phyloP scores from a whole-genome alignment of 805 yeast species.

The Cyberlindnera samutprakarnensis region DNA sequence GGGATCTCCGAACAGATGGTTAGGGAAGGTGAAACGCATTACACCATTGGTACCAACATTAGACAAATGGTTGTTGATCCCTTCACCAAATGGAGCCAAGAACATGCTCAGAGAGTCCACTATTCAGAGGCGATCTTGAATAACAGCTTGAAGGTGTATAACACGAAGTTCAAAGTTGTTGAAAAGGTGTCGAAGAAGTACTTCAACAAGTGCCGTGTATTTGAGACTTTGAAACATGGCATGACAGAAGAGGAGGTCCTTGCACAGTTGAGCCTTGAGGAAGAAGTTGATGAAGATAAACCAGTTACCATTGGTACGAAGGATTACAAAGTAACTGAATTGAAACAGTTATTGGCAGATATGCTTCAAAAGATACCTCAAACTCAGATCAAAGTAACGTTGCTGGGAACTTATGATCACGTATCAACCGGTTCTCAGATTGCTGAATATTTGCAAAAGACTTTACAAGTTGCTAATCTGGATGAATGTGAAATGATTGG shows the following conservation, averaged over 20 bases:
- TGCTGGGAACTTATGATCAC: constrained; percentile 60
- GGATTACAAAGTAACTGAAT: constrained; percentile 30
- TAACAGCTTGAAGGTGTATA: constrained; percentile 45
- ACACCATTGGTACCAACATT: constrained; percentile 56
- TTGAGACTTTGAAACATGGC: constrained; percentile 55
- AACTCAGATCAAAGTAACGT: constrained; percentile 50
- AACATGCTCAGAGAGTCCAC: constrained; percentile 60
- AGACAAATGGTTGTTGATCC: constrained; percentile 57
- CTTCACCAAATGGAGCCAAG: constrained; percentile 66
- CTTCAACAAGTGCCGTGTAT: constrained; percentile 67
- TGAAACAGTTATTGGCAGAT: constrained; percentile 33
- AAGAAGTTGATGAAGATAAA: constrained; percentile 13
- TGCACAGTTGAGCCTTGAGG: constrained; percentile 14
- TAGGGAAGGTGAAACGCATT: constrained; percentile 51
- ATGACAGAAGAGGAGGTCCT: constrained; percentile 37
- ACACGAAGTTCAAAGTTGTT: constrained; percentile 36
- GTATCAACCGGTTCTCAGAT: constrained; percentile 56
- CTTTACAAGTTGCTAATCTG: constrained; percentile 35
- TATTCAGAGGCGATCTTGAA: constrained; percentile 49
- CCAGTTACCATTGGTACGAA: constrained; percentile 28
- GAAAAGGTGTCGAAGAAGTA: constrained; percentile 57
- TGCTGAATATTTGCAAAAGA: constrained; percentile 49
- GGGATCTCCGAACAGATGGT: constrained; percentile 49
- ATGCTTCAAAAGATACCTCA: constrained; percentile 46
- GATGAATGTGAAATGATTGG: constrained; percentile 67